A percentile compares a stretch with the other conserved stretches of the same genome.
These are phyloP conservation scores for Didymella segeticola DNA, from an alignment of 2,329 filamentous ascomycete genomes.

Conservation along the genomic window DNA sequence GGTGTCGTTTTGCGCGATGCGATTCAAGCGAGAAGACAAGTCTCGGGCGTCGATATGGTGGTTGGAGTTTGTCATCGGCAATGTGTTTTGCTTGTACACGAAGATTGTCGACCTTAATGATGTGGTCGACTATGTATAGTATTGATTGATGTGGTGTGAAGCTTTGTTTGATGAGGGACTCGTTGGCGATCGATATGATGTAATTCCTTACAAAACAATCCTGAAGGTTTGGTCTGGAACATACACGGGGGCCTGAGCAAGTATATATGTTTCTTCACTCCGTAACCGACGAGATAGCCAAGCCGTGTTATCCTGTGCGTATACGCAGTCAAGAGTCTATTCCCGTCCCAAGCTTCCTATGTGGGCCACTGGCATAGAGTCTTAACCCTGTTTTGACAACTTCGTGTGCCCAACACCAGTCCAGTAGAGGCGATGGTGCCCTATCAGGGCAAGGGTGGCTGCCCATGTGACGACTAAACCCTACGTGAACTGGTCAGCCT, in stretches of 20 bases:
- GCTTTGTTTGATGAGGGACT: neutral
- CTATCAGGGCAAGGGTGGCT: constrained; percentile 11
- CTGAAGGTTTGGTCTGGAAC: constrained; percentile 8
- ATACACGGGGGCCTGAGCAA: neutral
- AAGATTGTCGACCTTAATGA: neutral
- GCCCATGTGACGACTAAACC: constrained; percentile 26
- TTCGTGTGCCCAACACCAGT: constrained; percentile 9
- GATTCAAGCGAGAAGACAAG: constrained; percentile 31
- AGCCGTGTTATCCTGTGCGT: constrained; percentile 11
- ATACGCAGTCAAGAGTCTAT: constrained; percentile 12
- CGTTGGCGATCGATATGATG: neutral
- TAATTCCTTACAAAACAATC: neutral
- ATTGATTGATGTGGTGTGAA: neutral
- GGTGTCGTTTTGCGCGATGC: constrained; percentile 19
- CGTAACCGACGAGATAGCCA: neutral
- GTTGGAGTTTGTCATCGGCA: constrained; percentile 42
- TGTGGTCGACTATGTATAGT: constrained; percentile 2
- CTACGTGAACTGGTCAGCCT: constrained; percentile 27
- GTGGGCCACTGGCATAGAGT: constrained; percentile 10
- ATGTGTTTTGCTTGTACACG: constrained; percentile 10
- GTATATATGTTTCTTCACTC: constrained; percentile 13
- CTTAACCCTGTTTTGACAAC: constrained; percentile 15
- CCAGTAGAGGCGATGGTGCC: constrained; percentile 18
- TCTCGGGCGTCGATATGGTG: constrained; percentile 36
- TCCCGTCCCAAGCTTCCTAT: constrained; percentile 11